Evolutionary conservation across 2,329 filamentous ascomycete genomes (phyloP).

Genomic region (Lasiodiplodia sp.): DNA sequence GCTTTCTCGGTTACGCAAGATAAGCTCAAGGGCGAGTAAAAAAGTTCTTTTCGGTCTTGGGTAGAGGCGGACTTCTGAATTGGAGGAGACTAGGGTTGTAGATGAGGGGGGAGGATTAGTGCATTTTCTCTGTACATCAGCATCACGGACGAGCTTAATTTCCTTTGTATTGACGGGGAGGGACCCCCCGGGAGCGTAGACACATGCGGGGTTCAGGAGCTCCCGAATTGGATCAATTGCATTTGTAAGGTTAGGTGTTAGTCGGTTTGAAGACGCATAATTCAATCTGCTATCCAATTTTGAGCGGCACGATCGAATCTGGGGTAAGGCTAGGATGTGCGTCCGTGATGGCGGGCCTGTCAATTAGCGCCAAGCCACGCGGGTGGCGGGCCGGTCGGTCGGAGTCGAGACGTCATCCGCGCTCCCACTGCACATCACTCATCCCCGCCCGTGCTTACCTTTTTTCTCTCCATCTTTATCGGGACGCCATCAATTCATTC

Average conservation of each 20-base stretch:
- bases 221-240: conserved; percentile 26
- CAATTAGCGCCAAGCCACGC: conserved; percentile 1
- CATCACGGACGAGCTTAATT: conserved; percentile 14
- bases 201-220: conserved; percentile 18
- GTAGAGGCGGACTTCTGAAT: not conserved
- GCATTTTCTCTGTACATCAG: conserved; percentile 27
- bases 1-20: conserved; percentile 70
- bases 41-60: conserved; percentile 4
- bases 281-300: not conserved
- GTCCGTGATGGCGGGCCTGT: not conserved
- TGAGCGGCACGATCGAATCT: not conserved
- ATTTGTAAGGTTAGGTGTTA: conserved; percentile 23
- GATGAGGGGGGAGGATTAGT: conserved; percentile 22
- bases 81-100: not conserved
- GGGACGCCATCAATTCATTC: not conserved
- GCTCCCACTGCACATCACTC: not conserved
- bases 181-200: conserved; percentile 15
- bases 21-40: conserved; percentile 70
- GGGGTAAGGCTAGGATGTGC: not conserved
- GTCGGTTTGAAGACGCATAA: conserved; percentile 2
- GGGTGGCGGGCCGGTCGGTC: not conserved
- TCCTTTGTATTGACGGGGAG: conserved; percentile 18
- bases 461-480: not conserved
- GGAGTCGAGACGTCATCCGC: conserved; percentile 23
- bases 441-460: not conserved